Evolutionary conservation across 1,139 yeast species (phyloP).

Genomic region (Nakaseomyces bracarensis): DNA sequence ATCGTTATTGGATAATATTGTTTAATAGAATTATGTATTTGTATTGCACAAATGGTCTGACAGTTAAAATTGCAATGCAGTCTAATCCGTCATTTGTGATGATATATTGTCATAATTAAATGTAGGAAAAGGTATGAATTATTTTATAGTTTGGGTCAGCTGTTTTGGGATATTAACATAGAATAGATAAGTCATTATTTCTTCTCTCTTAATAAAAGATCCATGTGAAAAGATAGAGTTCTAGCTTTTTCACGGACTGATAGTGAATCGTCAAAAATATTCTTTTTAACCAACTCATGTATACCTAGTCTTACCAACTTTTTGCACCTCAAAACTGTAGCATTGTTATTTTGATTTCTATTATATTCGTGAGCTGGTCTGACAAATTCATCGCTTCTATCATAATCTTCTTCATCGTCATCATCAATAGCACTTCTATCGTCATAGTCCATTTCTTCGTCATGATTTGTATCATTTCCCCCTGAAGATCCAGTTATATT

Average conservation of each 20-base stretch:
- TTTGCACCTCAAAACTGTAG: constrained; percentile 24
- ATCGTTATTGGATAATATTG: neutral
- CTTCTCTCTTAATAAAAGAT: constrained; percentile 19
- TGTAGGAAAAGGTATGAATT: too few relatives aligned
- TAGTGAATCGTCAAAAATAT: constrained; percentile 25
- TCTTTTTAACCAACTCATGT: constrained; percentile 25
- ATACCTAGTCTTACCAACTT: constrained; percentile 26
- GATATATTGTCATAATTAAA: too few relatives aligned
- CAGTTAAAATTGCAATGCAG: too few relatives aligned
- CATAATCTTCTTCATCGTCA: constrained; percentile 17
- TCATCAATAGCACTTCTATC: constrained; percentile 11
- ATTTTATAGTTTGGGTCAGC: too few relatives aligned
- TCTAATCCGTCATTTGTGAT: too few relatives aligned
- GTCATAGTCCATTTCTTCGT: constrained; percentile 28
- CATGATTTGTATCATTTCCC: constrained; percentile 9
- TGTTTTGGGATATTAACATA: too few relatives aligned
- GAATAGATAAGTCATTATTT: neutral
- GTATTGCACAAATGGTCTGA: too few relatives aligned
- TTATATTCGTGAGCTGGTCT: constrained; percentile 11
- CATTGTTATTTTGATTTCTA: constrained; percentile 9
- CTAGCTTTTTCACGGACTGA: constrained; percentile 30
- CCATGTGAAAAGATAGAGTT: constrained; percentile 29
- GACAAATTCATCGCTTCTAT: constrained; percentile 21
- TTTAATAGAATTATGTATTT: too few relatives aligned
- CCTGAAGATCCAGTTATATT: constrained; percentile 4